Evolutionary conservation across 352 stramenopile species (phyloP).

Genomic region (Thraustotheca clavata): DNA sequence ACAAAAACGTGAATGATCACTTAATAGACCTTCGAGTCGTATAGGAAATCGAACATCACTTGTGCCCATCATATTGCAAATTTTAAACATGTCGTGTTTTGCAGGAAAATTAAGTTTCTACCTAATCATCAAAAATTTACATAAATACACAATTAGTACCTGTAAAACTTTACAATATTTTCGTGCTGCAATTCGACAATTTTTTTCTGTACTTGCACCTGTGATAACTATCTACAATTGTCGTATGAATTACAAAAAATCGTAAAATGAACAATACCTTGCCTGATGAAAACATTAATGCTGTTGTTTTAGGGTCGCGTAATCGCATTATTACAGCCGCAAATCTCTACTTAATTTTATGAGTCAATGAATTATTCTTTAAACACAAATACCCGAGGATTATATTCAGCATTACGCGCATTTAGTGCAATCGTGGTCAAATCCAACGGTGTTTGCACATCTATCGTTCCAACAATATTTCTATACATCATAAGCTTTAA

Average conservation of each 20-base stretch:
- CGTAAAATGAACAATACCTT: constrained; percentile 47
- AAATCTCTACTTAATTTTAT: constrained; percentile 57
- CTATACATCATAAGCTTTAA: constrained; percentile 27
- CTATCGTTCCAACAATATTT: constrained; percentile 94
- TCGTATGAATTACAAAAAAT: background rate
- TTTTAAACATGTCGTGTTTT: constrained; percentile 84
- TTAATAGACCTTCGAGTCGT: constrained; percentile 96
- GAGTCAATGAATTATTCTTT: background rate
- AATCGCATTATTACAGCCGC: constrained; percentile 94
- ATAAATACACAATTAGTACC: background rate
- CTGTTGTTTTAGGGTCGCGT: constrained; percentile 94
- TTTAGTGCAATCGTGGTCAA: constrained; percentile 96
- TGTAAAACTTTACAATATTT: constrained; percentile 79
- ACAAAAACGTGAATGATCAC: constrained; percentile 92
- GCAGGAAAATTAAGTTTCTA: constrained; percentile 86
- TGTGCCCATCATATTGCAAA: constrained; percentile 98
- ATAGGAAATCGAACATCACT: constrained; percentile 98
- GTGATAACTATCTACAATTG: constrained; percentile 67
- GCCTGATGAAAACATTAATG: constrained; percentile 96
- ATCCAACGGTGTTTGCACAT: constrained; percentile 92
- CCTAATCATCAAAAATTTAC: background rate
- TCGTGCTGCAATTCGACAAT: constrained; percentile 66
- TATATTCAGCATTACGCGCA: constrained; percentile 99
- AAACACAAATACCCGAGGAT: constrained; percentile 85
- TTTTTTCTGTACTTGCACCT: constrained; percentile 73